Conservation (phyloP, 1,139 yeast species). For the Suhomyces bolitotheri region DNA sequence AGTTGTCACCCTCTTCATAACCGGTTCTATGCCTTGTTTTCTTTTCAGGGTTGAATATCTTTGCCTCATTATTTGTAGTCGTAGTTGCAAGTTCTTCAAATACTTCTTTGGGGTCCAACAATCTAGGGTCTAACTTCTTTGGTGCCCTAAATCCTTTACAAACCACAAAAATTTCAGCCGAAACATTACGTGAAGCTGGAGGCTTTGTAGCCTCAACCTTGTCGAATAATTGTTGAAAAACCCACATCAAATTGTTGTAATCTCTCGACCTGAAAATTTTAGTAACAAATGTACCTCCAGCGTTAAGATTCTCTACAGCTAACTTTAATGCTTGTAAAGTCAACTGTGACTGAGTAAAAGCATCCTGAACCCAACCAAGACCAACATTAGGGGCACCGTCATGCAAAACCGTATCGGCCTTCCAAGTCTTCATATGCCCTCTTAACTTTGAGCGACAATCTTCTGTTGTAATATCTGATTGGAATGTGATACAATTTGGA, state of each 20-base stretch:
- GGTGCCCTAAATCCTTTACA: slow-evolving; percentile 97
- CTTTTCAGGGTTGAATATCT: slow-evolving; percentile 90
- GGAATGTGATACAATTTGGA: slow-evolving; percentile 92
- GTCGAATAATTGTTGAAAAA: slow-evolving; percentile 90
- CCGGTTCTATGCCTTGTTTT: slow-evolving; percentile 92
- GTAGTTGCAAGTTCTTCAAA: slow-evolving; percentile 87
- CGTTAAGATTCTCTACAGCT: slow-evolving; percentile 89
- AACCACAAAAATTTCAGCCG: slow-evolving; percentile 97
- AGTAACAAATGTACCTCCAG: slow-evolving; percentile 96
- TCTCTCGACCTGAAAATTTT: slow-evolving; percentile 97
- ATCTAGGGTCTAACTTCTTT: slow-evolving; percentile 86
- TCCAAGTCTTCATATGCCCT: slow-evolving; percentile 98
- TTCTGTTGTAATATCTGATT: slow-evolving; percentile 95
- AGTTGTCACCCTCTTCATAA: slow-evolving; percentile 91
- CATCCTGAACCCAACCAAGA: slow-evolving; percentile 99
- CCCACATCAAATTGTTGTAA: slow-evolving; percentile 96
- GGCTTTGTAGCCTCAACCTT: slow-evolving; percentile 98
- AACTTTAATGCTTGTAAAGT: slow-evolving; percentile 89
- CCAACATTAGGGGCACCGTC: slow-evolving; percentile 99
- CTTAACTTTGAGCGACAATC: slow-evolving; percentile 92
- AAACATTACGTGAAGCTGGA: slow-evolving; percentile 97
- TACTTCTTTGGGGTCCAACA: slow-evolving; percentile 88
- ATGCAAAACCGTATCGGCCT: slow-evolving; percentile 95
- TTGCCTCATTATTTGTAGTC: slow-evolving; percentile 82
- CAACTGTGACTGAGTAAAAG: slow-evolving; percentile 94